Conservation (phyloP, 1,284 basidiomycete species). For the Farysia itapuensis region DNA sequence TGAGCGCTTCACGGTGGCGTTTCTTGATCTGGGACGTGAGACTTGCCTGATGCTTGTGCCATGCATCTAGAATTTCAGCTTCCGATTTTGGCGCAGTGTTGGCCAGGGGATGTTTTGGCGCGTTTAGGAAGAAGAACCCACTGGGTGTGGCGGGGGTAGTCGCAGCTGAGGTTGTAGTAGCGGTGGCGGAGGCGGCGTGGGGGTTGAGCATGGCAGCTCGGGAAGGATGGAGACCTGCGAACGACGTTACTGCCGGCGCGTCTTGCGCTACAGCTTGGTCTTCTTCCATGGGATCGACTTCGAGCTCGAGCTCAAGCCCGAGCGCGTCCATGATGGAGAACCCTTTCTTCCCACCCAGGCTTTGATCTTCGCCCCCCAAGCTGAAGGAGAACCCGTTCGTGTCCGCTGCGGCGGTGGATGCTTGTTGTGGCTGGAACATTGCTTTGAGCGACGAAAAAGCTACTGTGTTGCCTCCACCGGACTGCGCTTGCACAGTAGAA, state of each 20-base stretch:
- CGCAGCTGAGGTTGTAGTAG: neutral
- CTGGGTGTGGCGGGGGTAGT: conserved; percentile 1
- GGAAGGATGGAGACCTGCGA: neutral
- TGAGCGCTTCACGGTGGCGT: conserved; percentile 49
- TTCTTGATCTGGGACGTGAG: conserved; percentile 48
- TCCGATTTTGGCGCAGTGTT: conserved; percentile 1
- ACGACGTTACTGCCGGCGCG: neutral
- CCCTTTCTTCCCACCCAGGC: too few species aligned
- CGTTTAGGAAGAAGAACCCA: conserved; percentile 11
- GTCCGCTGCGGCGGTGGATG: too few species aligned
- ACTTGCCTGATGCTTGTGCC: conserved; percentile 24
- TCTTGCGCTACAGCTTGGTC: neutral
- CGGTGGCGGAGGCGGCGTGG: too few species aligned
- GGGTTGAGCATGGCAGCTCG: too few species aligned
- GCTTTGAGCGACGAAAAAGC: too few species aligned
- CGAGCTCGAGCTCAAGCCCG: conserved; percentile 40
- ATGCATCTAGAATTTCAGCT: conserved; percentile 27
- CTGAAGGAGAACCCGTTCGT: too few species aligned
- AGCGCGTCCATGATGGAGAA: conserved; percentile 51
- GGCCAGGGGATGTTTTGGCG: conserved; percentile 1
- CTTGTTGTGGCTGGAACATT: too few species aligned
- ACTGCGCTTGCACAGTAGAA: too few species aligned
- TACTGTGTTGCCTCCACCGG: too few species aligned
- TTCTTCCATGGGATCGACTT: conserved; percentile 8
- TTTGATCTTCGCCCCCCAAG: too few species aligned